Evolutionary conservation across 371 early-diverging fungal species (phyloP), one percentile per base, ranked within the genome.

Genomic region (Mortierella sp.): DNA sequence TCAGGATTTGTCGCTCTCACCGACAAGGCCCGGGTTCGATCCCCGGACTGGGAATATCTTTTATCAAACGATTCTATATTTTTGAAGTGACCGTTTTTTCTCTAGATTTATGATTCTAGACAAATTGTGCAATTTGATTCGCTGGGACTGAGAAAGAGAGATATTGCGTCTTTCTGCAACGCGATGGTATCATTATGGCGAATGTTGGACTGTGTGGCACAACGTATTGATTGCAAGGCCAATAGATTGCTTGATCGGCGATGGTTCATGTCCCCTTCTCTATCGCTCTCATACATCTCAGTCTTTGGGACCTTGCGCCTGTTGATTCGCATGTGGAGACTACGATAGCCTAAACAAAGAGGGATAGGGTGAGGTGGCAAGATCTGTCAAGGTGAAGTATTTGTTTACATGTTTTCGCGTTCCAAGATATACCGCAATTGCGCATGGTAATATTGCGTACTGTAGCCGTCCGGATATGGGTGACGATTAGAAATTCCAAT

Each of bases 1-100:
- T 73, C 79, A 79, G 79, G 79, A 78, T 78, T 78, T 78, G 79
- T 79, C 80, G 80, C 80, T 79, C 80, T 79, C 80, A 79, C 80
- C 80, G 80, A 79, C 74, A 79, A 79, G 80, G 80, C 80, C 80
- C 80, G 80, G 80, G 80, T 79, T 79, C 74, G 72, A 72, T 77
- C 69, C 77, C 77, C 77, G 77, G 77, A 76, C 77, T 76, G 77
- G 77, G 77, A 76, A 76, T 64, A 43, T 8, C 17, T 72, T 72
- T 72, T 56, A n/a, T n/a, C n/a, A n/a, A n/a, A n/a, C n/a, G n/a
- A n/a, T n/a, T n/a, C n/a, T n/a, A 40, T 40, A 40, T 40, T 40
- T 40, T 56, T 56, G n/a, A n/a, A 37, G 59, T 62, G 62, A 62
- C 62, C 47, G 62, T 32, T 29, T 43, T 32, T 29, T 43, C 64